phyloP scores from a whole-genome alignment of 305 asterid genomes.

The Euphrasia arctica region DNA sequence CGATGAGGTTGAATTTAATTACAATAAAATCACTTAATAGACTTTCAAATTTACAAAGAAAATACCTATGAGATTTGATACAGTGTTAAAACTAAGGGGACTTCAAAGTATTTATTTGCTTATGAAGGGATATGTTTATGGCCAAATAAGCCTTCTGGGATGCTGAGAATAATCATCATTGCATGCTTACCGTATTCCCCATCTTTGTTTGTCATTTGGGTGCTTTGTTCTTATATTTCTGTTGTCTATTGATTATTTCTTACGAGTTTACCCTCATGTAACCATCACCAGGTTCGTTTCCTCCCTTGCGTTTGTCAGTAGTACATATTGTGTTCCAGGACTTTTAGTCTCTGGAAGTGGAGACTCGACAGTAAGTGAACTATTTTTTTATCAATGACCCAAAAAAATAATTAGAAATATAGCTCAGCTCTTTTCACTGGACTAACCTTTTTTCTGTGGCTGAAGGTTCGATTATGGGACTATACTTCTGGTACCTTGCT shows the following conservation, averaged over 20 bases:
- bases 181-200: neutral
- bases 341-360: slow-evolving; percentile 92
- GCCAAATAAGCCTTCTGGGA: too few species aligned
- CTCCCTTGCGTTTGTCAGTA: slow-evolving; percentile 61
- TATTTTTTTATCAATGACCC: slow-evolving; percentile 14
- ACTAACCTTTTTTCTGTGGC: neutral
- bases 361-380: slow-evolving; percentile 86
- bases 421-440: slow-evolving; percentile 5
- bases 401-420: neutral
- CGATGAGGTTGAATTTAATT: too few species aligned
- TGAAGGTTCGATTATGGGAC: slow-evolving; percentile 94
- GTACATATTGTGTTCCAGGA: slow-evolving; percentile 42
- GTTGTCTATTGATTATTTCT: slow-evolving; percentile 17
- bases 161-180: too few species aligned
- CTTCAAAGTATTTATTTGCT: too few species aligned
- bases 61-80: too few species aligned
- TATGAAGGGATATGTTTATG: too few species aligned
- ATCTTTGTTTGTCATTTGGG: neutral
- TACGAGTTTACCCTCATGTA: slow-evolving; percentile 22
- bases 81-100: too few species aligned
- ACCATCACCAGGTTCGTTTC: slow-evolving; percentile 70
- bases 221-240: neutral
- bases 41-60: too few species aligned
- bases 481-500: slow-evolving; percentile 72
- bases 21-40: too few species aligned